Base-by-base conservation (phyloP, 306 rosid genomes). In the Casuarina cunninghamiana region DNA sequence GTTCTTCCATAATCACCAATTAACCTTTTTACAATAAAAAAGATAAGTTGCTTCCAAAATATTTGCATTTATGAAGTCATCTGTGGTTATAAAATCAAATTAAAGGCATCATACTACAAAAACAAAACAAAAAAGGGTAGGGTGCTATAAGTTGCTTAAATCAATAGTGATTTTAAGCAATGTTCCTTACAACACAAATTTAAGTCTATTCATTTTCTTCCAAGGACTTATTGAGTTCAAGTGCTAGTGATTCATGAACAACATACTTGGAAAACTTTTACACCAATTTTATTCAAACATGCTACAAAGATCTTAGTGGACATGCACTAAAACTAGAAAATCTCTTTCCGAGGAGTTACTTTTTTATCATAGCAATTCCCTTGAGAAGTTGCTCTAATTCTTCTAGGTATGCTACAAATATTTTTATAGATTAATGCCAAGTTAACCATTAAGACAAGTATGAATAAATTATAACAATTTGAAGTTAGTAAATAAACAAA, bases 11-110 rank as follows among this genome's bases (percentile, higher is more conserved):
- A 94, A 75, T 94, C 98, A 79, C 88, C 68, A 44, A 83, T 83
- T 83, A 94, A 87, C 84, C 92, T 94, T 81, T 94, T 92, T 12
- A 89, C 89, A 50, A 92, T 93, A 26, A 80, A 97, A 93, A n/a
- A 97, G 97, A 86, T 92, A 94, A 70, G 98, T 94, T 78, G 92
- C 97, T 89, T 94, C 98, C 87, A 94, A 84, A 81, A 94, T 94
- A 78, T 94, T 97, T 73, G 97, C 98, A 86, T 94, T 94, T 55
- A 97, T 94, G 89, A 94, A 92, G 85, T 94, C 97, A 77, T 94
- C 97, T 13, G 93, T 94, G 70, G 98, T 94, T 83, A 94, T 92
- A 76, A 94, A 79, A 60, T 97, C 98, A 12, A 92, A 82, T 92
- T 96, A 79, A 92, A 92, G 69, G 98, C 98, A 90, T 94, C 98